These are phyloP conservation scores for Cladosporium sp. DNA, from an alignment of 2,329 filamentous ascomycete species.

Conservation along the genomic window DNA sequence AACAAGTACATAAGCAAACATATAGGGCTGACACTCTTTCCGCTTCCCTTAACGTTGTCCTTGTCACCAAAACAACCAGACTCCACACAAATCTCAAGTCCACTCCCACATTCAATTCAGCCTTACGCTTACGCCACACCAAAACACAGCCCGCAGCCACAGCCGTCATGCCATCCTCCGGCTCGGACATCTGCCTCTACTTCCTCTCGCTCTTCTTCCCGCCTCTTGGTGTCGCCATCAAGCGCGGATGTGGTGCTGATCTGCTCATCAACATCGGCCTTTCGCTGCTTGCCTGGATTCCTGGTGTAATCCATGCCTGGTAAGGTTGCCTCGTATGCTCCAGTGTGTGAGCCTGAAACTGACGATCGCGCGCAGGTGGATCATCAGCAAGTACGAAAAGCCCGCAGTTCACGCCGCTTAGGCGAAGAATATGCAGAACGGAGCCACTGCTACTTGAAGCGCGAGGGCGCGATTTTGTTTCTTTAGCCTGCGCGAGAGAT, in stretches of 20 bases:
- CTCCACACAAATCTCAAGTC: neutral
- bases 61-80: neutral
- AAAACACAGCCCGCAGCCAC: neutral
- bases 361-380: constrained; percentile 12
- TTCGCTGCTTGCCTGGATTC: constrained; percentile 57
- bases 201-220: constrained; percentile 84
- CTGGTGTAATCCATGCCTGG: constrained; percentile 59
- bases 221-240: constrained; percentile 60
- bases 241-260: constrained; percentile 47
- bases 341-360: neutral
- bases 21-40: constrained; percentile 7
- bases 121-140: constrained; percentile 6
- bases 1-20: constrained; percentile 6
- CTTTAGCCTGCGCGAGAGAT: neutral
- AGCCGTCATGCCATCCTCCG: constrained; percentile 15
- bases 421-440: neutral
- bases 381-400: constrained; percentile 9
- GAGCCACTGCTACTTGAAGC: neutral
- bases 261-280: constrained; percentile 45
- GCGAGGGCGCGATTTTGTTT: neutral
- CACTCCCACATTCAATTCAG: neutral
- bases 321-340: constrained; percentile 6
- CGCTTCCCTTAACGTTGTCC: neutral
- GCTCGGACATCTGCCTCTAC: constrained; percentile 18
- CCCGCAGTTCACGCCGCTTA: constrained; percentile 1